Evolutionary conservation across 768 basidiomycete species (phyloP).

Genomic region (Aureoboletus auriporus): DNA sequence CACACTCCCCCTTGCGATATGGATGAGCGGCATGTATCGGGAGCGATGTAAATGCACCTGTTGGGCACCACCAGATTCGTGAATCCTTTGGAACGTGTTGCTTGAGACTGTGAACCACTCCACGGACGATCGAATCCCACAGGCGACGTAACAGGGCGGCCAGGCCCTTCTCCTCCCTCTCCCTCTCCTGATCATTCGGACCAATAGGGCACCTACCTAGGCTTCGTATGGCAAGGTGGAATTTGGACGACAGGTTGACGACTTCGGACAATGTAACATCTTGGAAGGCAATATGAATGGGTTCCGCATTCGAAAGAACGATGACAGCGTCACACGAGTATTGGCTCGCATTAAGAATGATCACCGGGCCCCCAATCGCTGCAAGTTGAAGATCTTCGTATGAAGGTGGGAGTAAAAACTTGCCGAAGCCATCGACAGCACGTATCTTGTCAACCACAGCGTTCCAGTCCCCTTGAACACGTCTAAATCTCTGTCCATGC

Average conservation of each 20-base stretch:
- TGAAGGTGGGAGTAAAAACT: conserved; percentile 20
- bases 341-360: conserved; percentile 29
- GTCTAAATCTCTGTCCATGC: conserved; percentile 14
- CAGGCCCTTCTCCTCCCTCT: conserved; percentile 3
- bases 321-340: conserved; percentile 19
- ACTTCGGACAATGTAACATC: conserved; percentile 7
- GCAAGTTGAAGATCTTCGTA: conserved; percentile 17
- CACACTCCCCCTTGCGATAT: conserved; percentile 8
- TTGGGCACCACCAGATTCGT: conserved; percentile 31
- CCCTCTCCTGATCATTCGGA: not conserved
- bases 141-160: conserved; percentile 12
- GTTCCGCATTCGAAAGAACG: conserved; percentile 7
- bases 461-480: conserved; percentile 23
- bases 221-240: not conserved
- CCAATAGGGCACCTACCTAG: not conserved
- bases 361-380: conserved; percentile 26
- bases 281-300: conserved; percentile 11
- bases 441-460: conserved; percentile 23
- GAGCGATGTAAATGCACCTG: conserved; percentile 16
- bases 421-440: conserved; percentile 18
- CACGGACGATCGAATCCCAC: conserved; percentile 20
- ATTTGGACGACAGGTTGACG: conserved; percentile 1
- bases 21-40: conserved; percentile 29
- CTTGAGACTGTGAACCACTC: conserved; percentile 17
- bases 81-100: conserved; percentile 8